These are phyloP conservation scores for Coffea canephora DNA, from an alignment of 257 asterid genomes.

Conservation along the genomic window DNA sequence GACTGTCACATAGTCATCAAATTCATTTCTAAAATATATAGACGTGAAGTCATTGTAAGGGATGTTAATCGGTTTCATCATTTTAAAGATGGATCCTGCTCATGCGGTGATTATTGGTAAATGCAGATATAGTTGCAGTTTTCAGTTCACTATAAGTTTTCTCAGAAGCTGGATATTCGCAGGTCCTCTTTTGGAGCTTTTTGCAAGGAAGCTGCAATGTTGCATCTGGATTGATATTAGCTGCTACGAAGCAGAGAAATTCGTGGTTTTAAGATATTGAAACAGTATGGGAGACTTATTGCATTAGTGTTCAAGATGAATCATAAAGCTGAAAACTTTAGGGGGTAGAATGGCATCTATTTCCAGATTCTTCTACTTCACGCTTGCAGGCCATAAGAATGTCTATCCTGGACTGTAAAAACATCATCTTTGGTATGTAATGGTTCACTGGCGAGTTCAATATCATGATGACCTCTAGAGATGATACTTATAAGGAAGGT, in stretches of 20 bases:
- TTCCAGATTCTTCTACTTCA: neutral
- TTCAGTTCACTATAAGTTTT: neutral
- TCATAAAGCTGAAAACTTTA: neutral
- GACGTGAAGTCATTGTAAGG: slow-evolving; percentile 69
- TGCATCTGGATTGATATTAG: neutral
- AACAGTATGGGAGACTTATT: neutral
- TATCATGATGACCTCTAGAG: neutral
- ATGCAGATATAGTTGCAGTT: neutral
- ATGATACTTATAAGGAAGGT: too few relatives aligned
- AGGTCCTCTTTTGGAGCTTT: neutral
- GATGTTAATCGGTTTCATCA: slow-evolving; percentile 80
- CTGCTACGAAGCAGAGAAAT: neutral
- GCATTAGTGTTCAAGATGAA: neutral
- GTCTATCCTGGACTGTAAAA: neutral
- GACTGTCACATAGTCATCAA: slow-evolving; percentile 75
- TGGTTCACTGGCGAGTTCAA: neutral
- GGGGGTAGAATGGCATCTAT: neutral
- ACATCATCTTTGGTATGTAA: neutral
- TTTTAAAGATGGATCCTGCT: slow-evolving; percentile 62
- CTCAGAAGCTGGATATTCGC: neutral
- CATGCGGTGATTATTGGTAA: slow-evolving; percentile 83
- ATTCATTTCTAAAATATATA: slow-evolving; percentile 52
- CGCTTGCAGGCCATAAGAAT: too few relatives aligned
- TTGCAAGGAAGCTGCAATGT: neutral
- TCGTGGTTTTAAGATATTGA: neutral